Percentiles rank a stretch among this genome's conserved stretches.
Conservation (phyloP, 2,329 filamentous ascomycete species). For the Proliferodiscus dingleyae region DNA sequence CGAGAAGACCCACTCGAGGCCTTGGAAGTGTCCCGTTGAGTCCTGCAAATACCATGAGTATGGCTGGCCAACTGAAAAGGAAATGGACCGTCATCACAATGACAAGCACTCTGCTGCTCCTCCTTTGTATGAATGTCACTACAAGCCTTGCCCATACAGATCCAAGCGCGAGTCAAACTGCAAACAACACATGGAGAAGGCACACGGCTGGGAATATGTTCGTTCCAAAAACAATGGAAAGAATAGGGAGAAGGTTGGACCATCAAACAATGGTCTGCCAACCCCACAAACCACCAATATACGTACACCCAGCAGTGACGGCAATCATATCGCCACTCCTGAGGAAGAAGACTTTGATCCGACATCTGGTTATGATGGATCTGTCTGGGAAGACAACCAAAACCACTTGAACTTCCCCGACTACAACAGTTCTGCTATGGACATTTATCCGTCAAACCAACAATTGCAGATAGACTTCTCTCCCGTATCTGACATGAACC, state of each 20-base stretch:
- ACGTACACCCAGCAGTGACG: slow-evolving; percentile 54
- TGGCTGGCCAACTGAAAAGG: slow-evolving; percentile 97
- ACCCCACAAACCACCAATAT: slow-evolving; percentile 54
- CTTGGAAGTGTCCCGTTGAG: slow-evolving; percentile 82
- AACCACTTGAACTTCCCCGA: slow-evolving; percentile 22
- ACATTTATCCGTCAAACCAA: slow-evolving; percentile 21
- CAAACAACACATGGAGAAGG: slow-evolving; percentile 99
- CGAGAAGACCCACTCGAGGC: slow-evolving; percentile 93
- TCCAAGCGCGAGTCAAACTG: slow-evolving; percentile 96
- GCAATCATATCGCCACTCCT: slow-evolving; percentile 23
- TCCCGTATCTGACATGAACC: slow-evolving; percentile 24
- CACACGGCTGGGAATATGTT: slow-evolving; percentile 84
- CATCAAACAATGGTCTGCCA: slow-evolving; percentile 40
- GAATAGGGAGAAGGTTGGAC: slow-evolving; percentile 38
- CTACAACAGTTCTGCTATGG: slow-evolving; percentile 22
- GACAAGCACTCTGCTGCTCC: slow-evolving; percentile 87
- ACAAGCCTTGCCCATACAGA: slow-evolving; percentile 80
- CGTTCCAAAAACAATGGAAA: slow-evolving; percentile 90
- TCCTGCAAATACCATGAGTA: slow-evolving; percentile 86
- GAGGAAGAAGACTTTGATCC: slow-evolving; percentile 23
- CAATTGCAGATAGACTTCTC: slow-evolving; percentile 26
- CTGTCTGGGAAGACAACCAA: slow-evolving; percentile 13
- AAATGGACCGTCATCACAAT: slow-evolving; percentile 91
- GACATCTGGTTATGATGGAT: slow-evolving; percentile 11
- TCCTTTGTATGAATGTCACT: slow-evolving; percentile 77